Evolutionary conservation across 352 stramenopile genomes (phyloP).

Genomic region (Phytophthora ohioensis): DNA sequence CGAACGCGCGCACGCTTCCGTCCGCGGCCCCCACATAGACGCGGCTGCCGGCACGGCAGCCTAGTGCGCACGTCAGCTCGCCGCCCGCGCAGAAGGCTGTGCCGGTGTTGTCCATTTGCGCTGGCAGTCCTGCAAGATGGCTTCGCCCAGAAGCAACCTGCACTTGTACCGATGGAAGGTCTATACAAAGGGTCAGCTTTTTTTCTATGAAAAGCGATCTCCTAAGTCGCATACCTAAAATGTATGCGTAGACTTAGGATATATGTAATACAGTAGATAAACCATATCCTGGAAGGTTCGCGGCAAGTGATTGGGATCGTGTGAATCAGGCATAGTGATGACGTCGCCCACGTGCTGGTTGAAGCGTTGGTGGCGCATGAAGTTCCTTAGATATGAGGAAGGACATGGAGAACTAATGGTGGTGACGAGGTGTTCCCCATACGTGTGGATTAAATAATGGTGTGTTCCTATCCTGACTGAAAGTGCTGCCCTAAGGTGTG

Average conservation of each 20-base stretch:
- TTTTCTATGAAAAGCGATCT: constrained; percentile 14
- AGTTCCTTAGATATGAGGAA: constrained; percentile 16
- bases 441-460: constrained; percentile 44
- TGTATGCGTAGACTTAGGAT: constrained; percentile 3
- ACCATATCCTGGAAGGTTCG: constrained; percentile 9
- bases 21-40: constrained; percentile 39
- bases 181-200: neutral
- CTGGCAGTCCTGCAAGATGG: neutral
- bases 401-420: constrained; percentile 4
- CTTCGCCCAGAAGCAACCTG: neutral
- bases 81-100: neutral
- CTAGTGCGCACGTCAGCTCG: constrained; percentile 38
- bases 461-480: constrained; percentile 37
- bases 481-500: constrained; percentile 18
- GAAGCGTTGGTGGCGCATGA: constrained; percentile 5
- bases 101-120: constrained; percentile 39
- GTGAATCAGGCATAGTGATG: constrained; percentile 8
- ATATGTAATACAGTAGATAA: neutral
- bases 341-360: neutral
- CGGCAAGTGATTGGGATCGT: neutral
- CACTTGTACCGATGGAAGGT: neutral
- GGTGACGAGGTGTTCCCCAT: constrained; percentile 15
- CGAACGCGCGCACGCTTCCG: constrained; percentile 39
- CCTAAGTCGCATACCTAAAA: neutral
- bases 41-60: constrained; percentile 17